Percentiles rank a stretch among this genome's conserved stretches.
phyloP scores from a whole-genome alignment of 345 rosid species.

The Camelina neglecta region DNA sequence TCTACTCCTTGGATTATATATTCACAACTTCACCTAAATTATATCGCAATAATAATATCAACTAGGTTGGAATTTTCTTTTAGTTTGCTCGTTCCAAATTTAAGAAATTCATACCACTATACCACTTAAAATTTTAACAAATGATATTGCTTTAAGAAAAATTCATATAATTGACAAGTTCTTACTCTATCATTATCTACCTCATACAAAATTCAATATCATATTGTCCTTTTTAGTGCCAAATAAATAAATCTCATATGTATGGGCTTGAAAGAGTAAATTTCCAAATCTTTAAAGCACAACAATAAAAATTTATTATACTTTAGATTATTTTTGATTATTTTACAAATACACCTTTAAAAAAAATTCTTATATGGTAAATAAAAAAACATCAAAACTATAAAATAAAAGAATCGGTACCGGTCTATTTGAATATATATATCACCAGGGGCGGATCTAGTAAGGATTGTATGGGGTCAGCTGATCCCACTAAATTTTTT shows the following conservation, averaged over 20 bases:
- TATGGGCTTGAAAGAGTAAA: background rate
- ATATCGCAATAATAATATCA: background rate
- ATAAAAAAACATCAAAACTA: background rate
- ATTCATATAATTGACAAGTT: constrained; percentile 13
- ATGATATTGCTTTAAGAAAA: constrained; percentile 13
- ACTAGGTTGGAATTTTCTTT: background rate
- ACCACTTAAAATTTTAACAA: background rate
- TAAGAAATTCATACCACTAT: background rate
- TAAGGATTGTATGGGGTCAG: too few relatives aligned
- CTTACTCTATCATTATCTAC: background rate
- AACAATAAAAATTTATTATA: background rate
- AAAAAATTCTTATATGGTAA: background rate
- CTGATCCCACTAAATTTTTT: too few relatives aligned
- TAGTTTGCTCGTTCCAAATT: background rate
- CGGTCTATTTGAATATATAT: constrained; percentile 1
- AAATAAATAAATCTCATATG: background rate
- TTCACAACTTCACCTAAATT: constrained; percentile 26
- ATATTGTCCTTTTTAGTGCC: too few relatives aligned
- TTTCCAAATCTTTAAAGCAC: background rate
- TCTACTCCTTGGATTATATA: constrained; percentile 37
- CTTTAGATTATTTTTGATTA: too few relatives aligned
- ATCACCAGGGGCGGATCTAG: too few relatives aligned
- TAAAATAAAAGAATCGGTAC: background rate
- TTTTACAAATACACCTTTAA: too few relatives aligned
- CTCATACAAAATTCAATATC: background rate